These are phyloP conservation scores for Trichocladium antarcticum DNA, from an alignment of 495 filamentous ascomycete genomes.

Conservation along the genomic window DNA sequence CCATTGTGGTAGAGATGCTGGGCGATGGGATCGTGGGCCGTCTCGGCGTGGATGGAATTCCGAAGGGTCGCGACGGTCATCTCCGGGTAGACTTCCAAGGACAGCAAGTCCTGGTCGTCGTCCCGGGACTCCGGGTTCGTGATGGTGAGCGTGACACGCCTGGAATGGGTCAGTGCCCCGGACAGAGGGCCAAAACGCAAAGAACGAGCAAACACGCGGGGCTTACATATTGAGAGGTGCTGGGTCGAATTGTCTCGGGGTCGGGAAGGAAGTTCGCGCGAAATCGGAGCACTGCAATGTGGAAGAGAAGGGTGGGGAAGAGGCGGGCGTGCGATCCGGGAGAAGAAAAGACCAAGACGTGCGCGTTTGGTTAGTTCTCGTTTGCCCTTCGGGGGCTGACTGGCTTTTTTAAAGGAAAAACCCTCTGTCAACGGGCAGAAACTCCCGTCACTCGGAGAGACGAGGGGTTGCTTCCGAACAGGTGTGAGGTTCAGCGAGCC, in stretches of 20 bases:
- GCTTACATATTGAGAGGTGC: constrained; percentile 7
- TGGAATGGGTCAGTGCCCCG: constrained; percentile 2
- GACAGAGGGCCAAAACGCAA: neutral
- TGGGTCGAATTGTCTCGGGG: neutral
- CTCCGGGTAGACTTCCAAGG: constrained; percentile 69
- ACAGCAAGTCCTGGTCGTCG: constrained; percentile 65
- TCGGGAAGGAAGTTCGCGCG: neutral
- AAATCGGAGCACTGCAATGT: no score
- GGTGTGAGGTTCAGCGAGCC: constrained; percentile 4
- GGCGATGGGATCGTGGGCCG: constrained; percentile 39
- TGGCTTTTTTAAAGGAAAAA: neutral
- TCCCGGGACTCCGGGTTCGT: constrained; percentile 60
- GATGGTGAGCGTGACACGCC: constrained; percentile 48
- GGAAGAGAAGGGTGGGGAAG: neutral
- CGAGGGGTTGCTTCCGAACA: constrained; percentile 1
- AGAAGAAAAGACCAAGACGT: neutral
- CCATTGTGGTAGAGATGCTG: constrained; percentile 86
- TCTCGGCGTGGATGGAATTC: constrained; percentile 58
- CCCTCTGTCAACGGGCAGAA: no score
- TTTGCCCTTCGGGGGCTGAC: no score
- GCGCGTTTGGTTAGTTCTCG: neutral
- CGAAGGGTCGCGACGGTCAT: constrained; percentile 84
- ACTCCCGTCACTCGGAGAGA: neutral
- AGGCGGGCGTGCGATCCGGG: neutral
- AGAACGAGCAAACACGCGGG: neutral